phyloP scores from a whole-genome alignment of 2,329 filamentous ascomycete genomes.

The Colletotrichum spinosum region DNA sequence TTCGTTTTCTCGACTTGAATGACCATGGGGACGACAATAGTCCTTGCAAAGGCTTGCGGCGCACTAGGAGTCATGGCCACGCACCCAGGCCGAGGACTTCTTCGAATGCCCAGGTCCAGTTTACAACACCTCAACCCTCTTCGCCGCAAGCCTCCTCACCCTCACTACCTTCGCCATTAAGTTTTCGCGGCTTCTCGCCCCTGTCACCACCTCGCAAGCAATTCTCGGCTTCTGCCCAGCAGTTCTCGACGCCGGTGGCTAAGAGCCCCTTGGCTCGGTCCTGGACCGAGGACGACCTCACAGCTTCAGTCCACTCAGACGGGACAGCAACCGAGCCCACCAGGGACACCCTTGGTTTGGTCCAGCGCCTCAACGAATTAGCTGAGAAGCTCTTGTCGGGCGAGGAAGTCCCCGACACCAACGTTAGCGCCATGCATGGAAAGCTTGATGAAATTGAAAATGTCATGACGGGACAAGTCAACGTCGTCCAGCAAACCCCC shows the following conservation, averaged over 20 bases:
- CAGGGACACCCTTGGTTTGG: conserved; percentile 55
- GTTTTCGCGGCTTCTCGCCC: conserved; percentile 46
- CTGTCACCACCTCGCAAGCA: conserved; percentile 46
- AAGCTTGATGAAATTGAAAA: conserved; percentile 54
- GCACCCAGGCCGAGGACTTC: conserved; percentile 8
- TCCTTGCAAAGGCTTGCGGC: conserved; percentile 34
- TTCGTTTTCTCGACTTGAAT: conserved; percentile 37
- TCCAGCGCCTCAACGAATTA: conserved; percentile 53
- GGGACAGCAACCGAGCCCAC: conserved; percentile 32
- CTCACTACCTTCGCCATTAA: conserved; percentile 42
- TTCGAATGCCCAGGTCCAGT: background rate
- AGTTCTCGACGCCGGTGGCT: conserved; percentile 41
- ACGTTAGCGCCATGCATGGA: conserved; percentile 43
- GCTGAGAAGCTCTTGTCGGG: conserved; percentile 50
- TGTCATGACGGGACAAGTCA: conserved; percentile 34
- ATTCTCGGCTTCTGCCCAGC: conserved; percentile 41
- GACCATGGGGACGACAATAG: conserved; percentile 36
- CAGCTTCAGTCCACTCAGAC: conserved; percentile 28
- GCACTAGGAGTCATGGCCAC: conserved; percentile 26
- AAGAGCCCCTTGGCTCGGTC: conserved; percentile 36
- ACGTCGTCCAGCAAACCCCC: conserved; percentile 24
- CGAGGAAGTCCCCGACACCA: conserved; percentile 49
- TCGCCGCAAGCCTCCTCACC: conserved; percentile 41
- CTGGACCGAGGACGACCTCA: conserved; percentile 39
- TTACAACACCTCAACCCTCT: conserved; percentile 31